Base-by-base conservation (phyloP, 257 asterid genomes). In the Rehmannia glutinosa region DNA sequence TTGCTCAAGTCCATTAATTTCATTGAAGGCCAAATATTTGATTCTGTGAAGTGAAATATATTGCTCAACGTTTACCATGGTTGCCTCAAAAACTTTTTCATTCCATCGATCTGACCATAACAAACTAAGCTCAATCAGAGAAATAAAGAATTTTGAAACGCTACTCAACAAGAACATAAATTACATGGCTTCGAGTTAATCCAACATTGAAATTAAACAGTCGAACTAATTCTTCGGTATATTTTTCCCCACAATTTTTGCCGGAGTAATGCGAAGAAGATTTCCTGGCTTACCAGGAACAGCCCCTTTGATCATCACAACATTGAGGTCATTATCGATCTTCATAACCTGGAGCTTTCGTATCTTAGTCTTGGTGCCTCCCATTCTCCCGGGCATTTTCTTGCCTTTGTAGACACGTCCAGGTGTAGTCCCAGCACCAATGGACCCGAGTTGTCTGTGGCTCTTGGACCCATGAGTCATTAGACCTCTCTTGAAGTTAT, bases 301-400 rank as follows among this genome's bases (percentile, higher is more conserved):
- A 62, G 99, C 97, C 8, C 99, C 97, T 51, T 88, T 88, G 85
- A 93, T 73, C 95, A 93, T 85, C 27, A 93, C 83, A 10, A 86
- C 78, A 19, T 86, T 88, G 20, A 93, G 91, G 6, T 90, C 96
- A 16, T 66, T 84, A 57, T 93, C 99, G 3, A 93, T 88, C 89
- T 93, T 93, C 64, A 93, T 57, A 25, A 93, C 69, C 91, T 81
- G 82, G 61, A 93, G 84, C 83, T 93, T 93, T 63, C 96, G 73
- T 1, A 86, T 88, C 92, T 93, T 93, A 0, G 81, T 81, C 79
- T 85, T 85, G n/a, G 90, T 77, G 51, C 96, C 96, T 25, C 99
- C 99, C 99, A 93, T 90, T 76, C 96, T 78, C 66, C 99, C 99
- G 0, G 99, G 96, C 99, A 93, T 93, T 76, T 93, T 93, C 95